Percentiles rank a stretch among this genome's conserved stretches.
Evolutionary conservation across 805 yeast species (phyloP).

Genomic region (Yarrowia osloensis): DNA sequence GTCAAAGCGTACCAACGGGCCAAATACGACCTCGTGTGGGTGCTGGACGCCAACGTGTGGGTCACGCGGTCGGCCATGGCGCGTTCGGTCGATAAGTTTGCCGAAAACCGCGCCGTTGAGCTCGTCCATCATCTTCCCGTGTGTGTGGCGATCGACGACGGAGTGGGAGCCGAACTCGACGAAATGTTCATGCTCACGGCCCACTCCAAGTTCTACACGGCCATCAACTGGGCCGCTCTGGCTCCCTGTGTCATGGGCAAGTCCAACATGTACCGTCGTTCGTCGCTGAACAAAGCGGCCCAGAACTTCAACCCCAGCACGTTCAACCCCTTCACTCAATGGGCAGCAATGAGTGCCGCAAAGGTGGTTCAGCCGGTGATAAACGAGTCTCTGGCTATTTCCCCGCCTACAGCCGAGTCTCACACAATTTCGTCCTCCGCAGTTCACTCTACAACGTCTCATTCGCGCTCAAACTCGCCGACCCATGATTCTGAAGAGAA

Average conservation of each 20-base stretch:
- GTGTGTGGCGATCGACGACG: constrained; percentile 38
- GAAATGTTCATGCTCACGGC: constrained; percentile 83
- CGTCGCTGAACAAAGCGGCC: constrained; percentile 52
- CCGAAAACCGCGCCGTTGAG: constrained; percentile 49
- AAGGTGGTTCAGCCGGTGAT: neutral
- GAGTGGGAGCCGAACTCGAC: constrained; percentile 69
- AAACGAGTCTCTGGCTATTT: neutral
- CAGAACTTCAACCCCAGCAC: constrained; percentile 33
- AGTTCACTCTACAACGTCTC: neutral
- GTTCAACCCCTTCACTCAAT: constrained; percentile 27
- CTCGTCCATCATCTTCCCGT: constrained; percentile 80
- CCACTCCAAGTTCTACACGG: constrained; percentile 81
- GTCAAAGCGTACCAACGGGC: constrained; percentile 77
- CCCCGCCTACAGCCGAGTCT: constrained; percentile 1
- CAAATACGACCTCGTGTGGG: constrained; percentile 75
- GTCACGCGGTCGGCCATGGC: constrained; percentile 62
- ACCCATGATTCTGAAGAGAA: neutral
- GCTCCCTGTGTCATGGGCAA: constrained; percentile 95
- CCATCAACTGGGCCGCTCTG: constrained; percentile 68
- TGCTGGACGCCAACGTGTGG: constrained; percentile 84
- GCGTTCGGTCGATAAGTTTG: constrained; percentile 58
- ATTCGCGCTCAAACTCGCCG: neutral
- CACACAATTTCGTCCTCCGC: constrained; percentile 22
- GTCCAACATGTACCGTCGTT: constrained; percentile 71
- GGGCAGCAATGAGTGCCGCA: constrained; percentile 13